These are phyloP conservation scores for Bryoerythrophyllum caledonicum DNA, from an alignment of 225 moss, liverwort and hornwort species.

Conservation along the genomic window DNA sequence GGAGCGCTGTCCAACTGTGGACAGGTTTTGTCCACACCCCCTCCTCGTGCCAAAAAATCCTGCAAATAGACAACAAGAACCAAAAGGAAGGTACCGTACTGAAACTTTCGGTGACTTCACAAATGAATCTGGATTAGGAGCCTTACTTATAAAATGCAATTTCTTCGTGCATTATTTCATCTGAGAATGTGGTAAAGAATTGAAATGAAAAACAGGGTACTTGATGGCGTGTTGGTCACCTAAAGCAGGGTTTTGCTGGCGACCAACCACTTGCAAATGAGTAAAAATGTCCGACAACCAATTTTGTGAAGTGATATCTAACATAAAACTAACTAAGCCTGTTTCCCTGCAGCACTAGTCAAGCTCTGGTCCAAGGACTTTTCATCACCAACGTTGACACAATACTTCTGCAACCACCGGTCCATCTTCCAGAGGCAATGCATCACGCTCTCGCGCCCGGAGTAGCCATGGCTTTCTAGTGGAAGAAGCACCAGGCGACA, in stretches of 20 bases:
- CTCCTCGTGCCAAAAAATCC: too few species aligned
- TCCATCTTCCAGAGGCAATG: conserved; percentile 99
- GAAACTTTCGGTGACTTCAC: too few species aligned
- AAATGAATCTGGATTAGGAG: too few species aligned
- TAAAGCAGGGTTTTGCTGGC: not conserved
- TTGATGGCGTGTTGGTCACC: not conserved
- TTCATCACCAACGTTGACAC: conserved; percentile 43
- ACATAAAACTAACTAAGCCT: not conserved
- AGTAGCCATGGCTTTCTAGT: conserved; percentile 91
- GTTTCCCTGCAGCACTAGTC: conserved; percentile 34
- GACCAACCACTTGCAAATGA: not conserved
- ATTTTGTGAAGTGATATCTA: conserved; percentile 14
- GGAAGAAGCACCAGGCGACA: conserved; percentile 91
- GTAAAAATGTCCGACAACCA: conserved; percentile 1
- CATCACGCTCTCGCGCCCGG: conserved; percentile 89
- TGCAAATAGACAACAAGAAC: too few species aligned
- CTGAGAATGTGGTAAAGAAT: conserved; percentile 5
- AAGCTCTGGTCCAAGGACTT: conserved; percentile 4
- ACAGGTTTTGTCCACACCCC: too few species aligned
- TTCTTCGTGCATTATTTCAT: not conserved
- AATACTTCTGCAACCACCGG: conserved; percentile 86
- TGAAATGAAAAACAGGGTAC: not conserved
- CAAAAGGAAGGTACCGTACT: too few species aligned
- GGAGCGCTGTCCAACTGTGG: too few species aligned
- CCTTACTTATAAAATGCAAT: not conserved